Evolutionary conservation across 257 asterid genomes (phyloP), one percentile per base, ranked within the genome.

Genomic region (Marsdenia floribunda): DNA sequence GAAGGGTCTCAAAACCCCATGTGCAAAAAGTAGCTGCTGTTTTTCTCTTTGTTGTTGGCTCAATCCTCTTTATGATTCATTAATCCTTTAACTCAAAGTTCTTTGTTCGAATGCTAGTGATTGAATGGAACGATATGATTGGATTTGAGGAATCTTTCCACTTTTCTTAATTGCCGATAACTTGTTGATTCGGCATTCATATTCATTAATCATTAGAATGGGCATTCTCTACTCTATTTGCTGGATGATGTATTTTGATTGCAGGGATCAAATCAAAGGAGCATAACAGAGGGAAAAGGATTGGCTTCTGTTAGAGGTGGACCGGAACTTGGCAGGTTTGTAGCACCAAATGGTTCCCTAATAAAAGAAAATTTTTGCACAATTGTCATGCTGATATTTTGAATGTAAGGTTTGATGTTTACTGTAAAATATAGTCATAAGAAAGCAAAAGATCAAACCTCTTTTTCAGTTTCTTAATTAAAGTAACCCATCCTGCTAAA

Each of bases 311-410:
- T 73, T 72, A 82, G 82, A 76, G 87, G 83, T 73, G 91, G 77
- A 68, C 75, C 70, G 22, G 90, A 83, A 78, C 81, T 79, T 76
- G 88, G 88, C 84, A 87, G 95, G 96, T 91, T 77, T 38, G 89
- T 75, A 65, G 52, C 71, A 55, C 29, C 29, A 64, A 40, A 49
- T 6, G 14, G 33, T 15, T 72, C 50, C 49, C 72, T 24, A 14
- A 64, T 15, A 50, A 65, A 33, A 37, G 4, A 14, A 6, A 35
- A 49, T 33, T 1, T 46, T 0, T 7, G 4, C 8, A 19, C 3
- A 1, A 21, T 21, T 46, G 18, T 24, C 42, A 22, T 68, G 2
- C 13, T 69, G 8, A 14, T 1, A 55, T 18, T 29, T 57, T 12
- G 66, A 40, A 12, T 35, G 4, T 61, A 54, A 46, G 33, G 10